A percentile compares a stretch with the other conserved stretches of the same genome.
phyloP scores from a whole-genome alignment of 768 basidiomycete genomes.

The Lactarius pseudohatsudake region DNA sequence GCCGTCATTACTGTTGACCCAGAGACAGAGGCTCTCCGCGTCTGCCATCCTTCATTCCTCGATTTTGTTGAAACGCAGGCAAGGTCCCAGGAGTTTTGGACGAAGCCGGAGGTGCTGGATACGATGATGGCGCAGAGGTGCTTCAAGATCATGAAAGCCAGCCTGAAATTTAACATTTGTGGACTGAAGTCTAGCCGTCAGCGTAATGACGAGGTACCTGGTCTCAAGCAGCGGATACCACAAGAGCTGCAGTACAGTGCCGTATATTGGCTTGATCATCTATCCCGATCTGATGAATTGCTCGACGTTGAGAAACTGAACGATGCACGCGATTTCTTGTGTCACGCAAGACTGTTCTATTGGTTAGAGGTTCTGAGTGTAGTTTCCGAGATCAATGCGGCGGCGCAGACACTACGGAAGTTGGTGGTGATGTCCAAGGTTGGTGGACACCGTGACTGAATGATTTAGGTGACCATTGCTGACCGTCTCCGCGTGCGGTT shows the following conservation, averaged over 20 bases:
- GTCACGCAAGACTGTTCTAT: neutral
- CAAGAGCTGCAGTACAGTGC: neutral
- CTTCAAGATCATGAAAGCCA: too few species aligned
- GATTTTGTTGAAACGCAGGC: neutral
- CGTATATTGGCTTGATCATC: neutral
- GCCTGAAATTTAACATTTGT: neutral
- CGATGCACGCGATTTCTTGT: neutral
- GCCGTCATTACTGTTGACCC: neutral
- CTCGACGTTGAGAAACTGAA: neutral
- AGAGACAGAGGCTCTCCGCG: neutral
- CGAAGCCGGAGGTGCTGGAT: too few species aligned
- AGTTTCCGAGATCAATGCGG: neutral
- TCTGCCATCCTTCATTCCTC: neutral
- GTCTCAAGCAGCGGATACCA: neutral
- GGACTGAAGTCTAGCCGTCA: neutral
- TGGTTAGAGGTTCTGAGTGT: neutral
- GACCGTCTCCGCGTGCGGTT: too few species aligned
- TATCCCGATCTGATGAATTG: neutral
- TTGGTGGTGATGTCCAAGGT: too few species aligned
- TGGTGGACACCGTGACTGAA: too few species aligned
- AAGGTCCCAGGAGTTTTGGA: neutral
- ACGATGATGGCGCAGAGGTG: too few species aligned
- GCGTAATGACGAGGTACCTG: neutral
- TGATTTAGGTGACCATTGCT: too few species aligned
- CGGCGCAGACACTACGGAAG: neutral